These are phyloP conservation scores for Marasmius oreades DNA, from an alignment of 1,284 basidiomycete species.

Conservation along the genomic window DNA sequence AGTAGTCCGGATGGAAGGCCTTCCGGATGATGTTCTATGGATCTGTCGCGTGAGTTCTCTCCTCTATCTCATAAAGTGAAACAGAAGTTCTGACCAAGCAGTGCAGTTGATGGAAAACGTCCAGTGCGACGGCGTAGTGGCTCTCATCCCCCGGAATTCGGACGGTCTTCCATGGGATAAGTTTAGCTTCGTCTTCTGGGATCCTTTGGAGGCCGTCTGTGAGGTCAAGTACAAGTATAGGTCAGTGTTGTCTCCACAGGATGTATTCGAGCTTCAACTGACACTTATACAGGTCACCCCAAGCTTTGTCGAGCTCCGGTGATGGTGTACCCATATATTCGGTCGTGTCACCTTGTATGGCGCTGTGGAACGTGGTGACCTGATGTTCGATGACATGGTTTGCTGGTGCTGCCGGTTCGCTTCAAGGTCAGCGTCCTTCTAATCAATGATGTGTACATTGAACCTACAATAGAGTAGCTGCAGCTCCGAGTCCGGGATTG, in stretches of 20 bases:
- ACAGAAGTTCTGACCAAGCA: conserved; percentile 23
- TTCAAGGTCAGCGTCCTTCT: not conserved
- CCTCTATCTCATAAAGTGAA: not conserved
- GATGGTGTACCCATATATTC: conserved; percentile 14
- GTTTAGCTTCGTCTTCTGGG: conserved; percentile 19
- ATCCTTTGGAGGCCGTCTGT: conserved; percentile 20
- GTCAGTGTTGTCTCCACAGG: not conserved
- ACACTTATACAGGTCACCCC: conserved; percentile 14
- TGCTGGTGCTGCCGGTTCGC: not conserved
- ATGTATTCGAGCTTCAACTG: not conserved
- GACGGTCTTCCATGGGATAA: conserved; percentile 23
- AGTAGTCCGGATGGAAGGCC: conserved; percentile 23
- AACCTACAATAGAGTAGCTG: not conserved
- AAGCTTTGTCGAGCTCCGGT: conserved; percentile 13
- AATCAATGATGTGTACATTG: not conserved
- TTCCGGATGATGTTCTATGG: conserved; percentile 26
- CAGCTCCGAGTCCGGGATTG: not conserved
- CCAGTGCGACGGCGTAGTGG: conserved; percentile 22
- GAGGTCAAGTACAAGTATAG: not conserved
- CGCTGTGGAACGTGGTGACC: not conserved
- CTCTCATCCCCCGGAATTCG: conserved; percentile 22
- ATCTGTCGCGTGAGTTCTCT: not conserved
- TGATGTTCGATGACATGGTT: not conserved
- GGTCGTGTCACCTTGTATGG: conserved; percentile 2
- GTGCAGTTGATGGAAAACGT: conserved; percentile 31